A percentile compares a stretch with the other conserved stretches of the same genome.
Evolutionary conservation across 768 basidiomycete genomes (phyloP).

Genomic region (Thelephora ganbajun): DNA sequence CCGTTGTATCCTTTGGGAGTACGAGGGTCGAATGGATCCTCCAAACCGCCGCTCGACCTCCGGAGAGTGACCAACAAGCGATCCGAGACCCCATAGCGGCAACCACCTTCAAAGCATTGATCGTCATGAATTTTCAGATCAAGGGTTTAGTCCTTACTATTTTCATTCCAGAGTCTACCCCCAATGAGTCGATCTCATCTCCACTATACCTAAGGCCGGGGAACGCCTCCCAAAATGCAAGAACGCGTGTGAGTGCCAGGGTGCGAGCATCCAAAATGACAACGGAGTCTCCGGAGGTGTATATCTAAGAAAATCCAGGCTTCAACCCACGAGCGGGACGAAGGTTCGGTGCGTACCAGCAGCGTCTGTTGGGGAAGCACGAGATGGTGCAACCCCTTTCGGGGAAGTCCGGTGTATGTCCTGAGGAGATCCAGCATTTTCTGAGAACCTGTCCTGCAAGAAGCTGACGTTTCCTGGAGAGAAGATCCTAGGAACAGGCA

Average conservation of each 20-base stretch:
- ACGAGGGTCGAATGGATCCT: constrained; percentile 69
- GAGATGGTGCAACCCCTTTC: constrained; percentile 41
- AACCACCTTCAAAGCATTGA: constrained; percentile 38
- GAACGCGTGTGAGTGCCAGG: constrained; percentile 50
- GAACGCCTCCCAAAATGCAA: constrained; percentile 74
- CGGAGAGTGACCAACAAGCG: constrained; percentile 71
- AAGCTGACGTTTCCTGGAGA: not conserved
- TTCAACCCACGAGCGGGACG: constrained; percentile 1
- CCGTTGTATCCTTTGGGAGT: constrained; percentile 37
- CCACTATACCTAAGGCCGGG: constrained; percentile 35
- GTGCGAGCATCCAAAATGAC: constrained; percentile 59
- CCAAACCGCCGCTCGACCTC: constrained; percentile 49
- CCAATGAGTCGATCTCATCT: constrained; percentile 41
- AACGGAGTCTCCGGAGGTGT: constrained; percentile 57
- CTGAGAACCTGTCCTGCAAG: not conserved
- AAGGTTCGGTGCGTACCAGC: constrained; percentile 30
- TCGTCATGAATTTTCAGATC: not conserved
- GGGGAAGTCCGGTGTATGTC: constrained; percentile 37
- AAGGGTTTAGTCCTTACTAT: constrained; percentile 36
- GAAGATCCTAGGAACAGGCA: not conserved
- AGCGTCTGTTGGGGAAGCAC: constrained; percentile 39
- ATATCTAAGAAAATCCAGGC: constrained; percentile 30
- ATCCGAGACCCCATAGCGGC: constrained; percentile 55
- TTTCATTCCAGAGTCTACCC: constrained; percentile 70
- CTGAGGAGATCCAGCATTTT: constrained; percentile 34